Evolutionary conservation across 1,284 basidiomycete genomes (phyloP), one percentile per base, ranked within the genome.

Genomic region (Rhodotorula sp.): DNA sequence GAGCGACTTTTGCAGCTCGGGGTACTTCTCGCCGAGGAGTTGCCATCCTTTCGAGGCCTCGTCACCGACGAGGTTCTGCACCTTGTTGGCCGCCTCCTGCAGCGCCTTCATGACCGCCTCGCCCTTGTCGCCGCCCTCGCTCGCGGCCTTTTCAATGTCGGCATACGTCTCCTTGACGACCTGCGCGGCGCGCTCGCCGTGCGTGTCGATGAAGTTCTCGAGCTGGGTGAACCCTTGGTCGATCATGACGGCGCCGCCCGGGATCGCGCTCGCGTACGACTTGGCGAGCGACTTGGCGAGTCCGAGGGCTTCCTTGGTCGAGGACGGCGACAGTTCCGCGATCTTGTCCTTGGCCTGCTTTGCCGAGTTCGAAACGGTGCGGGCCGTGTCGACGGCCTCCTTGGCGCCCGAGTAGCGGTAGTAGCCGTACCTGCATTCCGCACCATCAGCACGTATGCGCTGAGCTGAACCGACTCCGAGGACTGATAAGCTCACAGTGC

Each of bases 191-290:
- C 85, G 84, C 20, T 83, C 82, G 18, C 83, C 81, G 74, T 86
- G 84, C 64, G 80, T 80, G 48, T 83, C 80, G 62, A 80, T 80
- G 46, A 85, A 77, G 58, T 81, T 72, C 68, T 85, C 85, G 61
- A 86, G 78, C 47, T 82, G 78, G 73, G 84, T 83, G 74, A 86
- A 85, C 2, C 81, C 80, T 46, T 80, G 78, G 77, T 86, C 84
- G 71, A 86, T 79, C 71, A 83, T 81, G n/a, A 77, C 67, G 8
- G 80, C 78, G 21, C 82, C 83, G 12, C 85, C 85, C 5, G 85
- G 85, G 62, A 76, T 72, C 26, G 72, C 68, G 34, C 73, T 65
- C 14, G 80, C 81, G 77, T 85, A 85, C 15, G 82, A 82, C 71
- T 83, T 83, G 43, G 83, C 83, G 66, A 83, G 71, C 61, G 71